Percentiles rank a stretch among this genome's conserved stretches.
phyloP scores from a whole-genome alignment of 2,329 filamentous ascomycete genomes.

The Aspergillus pseudoterreus region DNA sequence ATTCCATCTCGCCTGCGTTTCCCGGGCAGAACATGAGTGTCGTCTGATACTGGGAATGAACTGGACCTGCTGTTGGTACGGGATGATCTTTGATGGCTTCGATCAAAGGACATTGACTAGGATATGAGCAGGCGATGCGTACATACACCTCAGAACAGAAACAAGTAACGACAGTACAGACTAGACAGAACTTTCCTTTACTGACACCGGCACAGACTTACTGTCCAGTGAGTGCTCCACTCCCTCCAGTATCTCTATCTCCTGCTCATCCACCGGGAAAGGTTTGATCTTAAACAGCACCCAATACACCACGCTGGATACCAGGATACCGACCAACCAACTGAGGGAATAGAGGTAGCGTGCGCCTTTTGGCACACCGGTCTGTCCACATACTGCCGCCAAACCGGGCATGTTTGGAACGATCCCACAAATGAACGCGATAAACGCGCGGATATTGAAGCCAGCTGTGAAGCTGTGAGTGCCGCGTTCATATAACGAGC shows the following conservation, averaged over 20 bases:
- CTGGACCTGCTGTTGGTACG: too few relatives aligned
- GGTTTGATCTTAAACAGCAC: constrained; percentile 5
- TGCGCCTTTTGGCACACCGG: constrained; percentile 5
- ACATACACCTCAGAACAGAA: too few relatives aligned
- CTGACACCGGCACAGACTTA: not conserved
- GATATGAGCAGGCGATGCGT: too few relatives aligned
- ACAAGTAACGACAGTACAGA: not conserved
- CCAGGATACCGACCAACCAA: constrained; percentile 9
- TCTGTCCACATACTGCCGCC: constrained; percentile 6
- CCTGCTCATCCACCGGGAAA: constrained; percentile 8
- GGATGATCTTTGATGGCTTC: too few relatives aligned
- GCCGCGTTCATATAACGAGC: constrained; percentile 5
- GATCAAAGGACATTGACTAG: too few relatives aligned
- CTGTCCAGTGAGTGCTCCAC: not conserved
- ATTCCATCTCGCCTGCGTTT: too few relatives aligned
- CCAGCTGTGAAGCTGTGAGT: constrained; percentile 10
- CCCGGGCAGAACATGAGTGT: too few relatives aligned
- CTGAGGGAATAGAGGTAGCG: constrained; percentile 10
- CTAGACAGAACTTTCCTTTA: not conserved
- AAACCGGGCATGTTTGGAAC: constrained; percentile 9
- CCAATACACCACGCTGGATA: constrained; percentile 4
- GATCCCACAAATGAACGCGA: constrained; percentile 8
- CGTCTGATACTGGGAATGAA: too few relatives aligned
- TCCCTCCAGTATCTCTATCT: constrained; percentile 2
- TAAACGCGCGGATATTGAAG: constrained; percentile 7